Base-by-base conservation (phyloP, 768 basidiomycete genomes). In the Boletus sp. region DNA sequence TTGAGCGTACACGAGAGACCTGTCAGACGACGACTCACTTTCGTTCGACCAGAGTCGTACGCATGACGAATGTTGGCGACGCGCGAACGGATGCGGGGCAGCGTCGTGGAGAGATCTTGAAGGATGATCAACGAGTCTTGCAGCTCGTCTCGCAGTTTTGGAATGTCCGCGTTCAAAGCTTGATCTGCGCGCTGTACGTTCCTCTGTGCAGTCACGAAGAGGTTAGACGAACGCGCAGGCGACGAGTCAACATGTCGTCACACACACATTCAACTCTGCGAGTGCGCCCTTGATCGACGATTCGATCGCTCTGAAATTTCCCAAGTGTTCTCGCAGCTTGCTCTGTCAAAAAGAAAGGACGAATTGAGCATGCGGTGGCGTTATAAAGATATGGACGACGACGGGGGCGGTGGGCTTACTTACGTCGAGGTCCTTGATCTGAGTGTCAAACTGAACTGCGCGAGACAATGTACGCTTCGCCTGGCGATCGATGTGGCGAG, bases 291-390 rank as follows among this genome's bases (percentile, higher is more conserved):
- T 83, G 35, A 91, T 77, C 28, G 84, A 79, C 58, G 80, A 80
- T 61, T 91, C 87, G 58, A 91, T 84, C 17, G 86, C 84, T 52
- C 86, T 77, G 53, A 89, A 90, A 66, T 90, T 90, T 64, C 85
- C 85, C 53, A 91, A 74, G 66, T 85, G 82, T 62, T 89, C 84
- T 40, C 85, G 79, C 24, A 92, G 79, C 66, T 81, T 83, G 50
- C 78, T 78, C 89, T 90, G 39, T 20, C 20, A 30, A 36, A 56
- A 32, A 20, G 33, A 50, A 18, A 32, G 30, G 50, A n/a, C 17
- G 50, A 30, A 35, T 37, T 17, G 47, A 32, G 39, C 48, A 9
- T 30, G 56, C 5, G 33, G 20, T 54, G 41, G 37, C 35, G 7
- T n/a, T 7, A 35, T 10, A 4, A 10, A 5, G 2, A 24, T 3